Evolutionary conservation across 2,329 filamentous ascomycete species (phyloP), one percentile per base, ranked within the genome.

Genomic region (Arthroderma sp.): DNA sequence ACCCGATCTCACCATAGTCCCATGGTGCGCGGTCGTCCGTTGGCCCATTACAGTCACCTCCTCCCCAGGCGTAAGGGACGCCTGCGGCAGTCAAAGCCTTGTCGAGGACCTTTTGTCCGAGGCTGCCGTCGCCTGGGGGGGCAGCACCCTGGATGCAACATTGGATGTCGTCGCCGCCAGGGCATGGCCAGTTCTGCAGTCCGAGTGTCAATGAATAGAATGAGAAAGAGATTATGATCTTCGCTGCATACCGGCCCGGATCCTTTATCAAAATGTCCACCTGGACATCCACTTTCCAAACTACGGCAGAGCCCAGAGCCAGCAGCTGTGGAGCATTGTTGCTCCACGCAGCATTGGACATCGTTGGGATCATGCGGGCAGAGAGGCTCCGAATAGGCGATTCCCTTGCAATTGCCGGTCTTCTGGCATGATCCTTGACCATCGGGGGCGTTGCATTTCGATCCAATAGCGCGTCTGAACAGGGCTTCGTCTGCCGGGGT

Each of bases 41-140:
- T 7, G 66, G 66, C 1, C 65, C 66, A 1, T 60, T 60, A 58
- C 66, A 67, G 21, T 54, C 60, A 13, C 65, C 66, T 25, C 65
- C 65, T 17, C 65, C 65, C 66, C 65, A 67, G 13, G 64, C 66
- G 57, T 67, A 67, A 4, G 64, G 65, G 28, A 76, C 60, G 31
- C 76, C 76, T 35, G 77, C 64, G 54, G 74, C 72, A 59, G 72
- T 66, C 74, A 78, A 76, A 65, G 75, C 71, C 68, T 76, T 77
- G 65, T 73, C 73, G 58, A 77, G 63, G 55, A 77, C 66, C 55
- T 67, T 2, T 11, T 43, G 39, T 7, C 39, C 39, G 17, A 43
- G 4, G 19, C 17, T 21, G 8, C 39, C 39, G 17, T 43, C 19
- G 6, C 39, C 8, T 23, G 39, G 39, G 17, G 39, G 39, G 2